Evolutionary conservation across 2,329 filamentous ascomycete genomes (phyloP), one percentile per base, ranked within the genome.

Genomic region (Zarea fungicola): DNA sequence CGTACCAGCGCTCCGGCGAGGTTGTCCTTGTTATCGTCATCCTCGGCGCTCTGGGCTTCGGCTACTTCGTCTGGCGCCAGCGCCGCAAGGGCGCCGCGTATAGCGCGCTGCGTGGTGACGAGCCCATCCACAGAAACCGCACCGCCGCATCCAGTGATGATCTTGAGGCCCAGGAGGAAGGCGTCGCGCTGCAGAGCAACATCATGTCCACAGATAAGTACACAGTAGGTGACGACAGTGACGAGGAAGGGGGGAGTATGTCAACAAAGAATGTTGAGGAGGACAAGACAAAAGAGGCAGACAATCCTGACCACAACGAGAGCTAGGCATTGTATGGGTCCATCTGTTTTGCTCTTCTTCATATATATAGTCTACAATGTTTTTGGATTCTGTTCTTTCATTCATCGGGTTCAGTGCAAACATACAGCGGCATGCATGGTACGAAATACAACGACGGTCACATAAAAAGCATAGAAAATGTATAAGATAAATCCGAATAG

Each of bases 1-100:
- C 91, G 0, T 96, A 96, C 67, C 86, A 85, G 62, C 85, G 87
- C 59, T 93, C 88, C 3, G 90, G 91, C 43, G 89, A 95, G 67
- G 80, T 91, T 6, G 89, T 90, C 2, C 77, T 96, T 3, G 81
- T 91, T 14, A 81, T 96, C 42, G 88, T 96, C 16, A 74, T 85
- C 44, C 80, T 93, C 51, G 84, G 83, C 1, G 88, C 87, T 1
- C 72, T 70, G 5, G 71, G 80, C 11, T 95, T 89, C 84, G 88
- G 84, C n/a, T 87, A 83, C 62, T 84, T 77, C 55, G 67, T 87
- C 59, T 86, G 81, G 80, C 75, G 74, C 51, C 75, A 81, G 50
- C 77, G 83, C 42, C 75, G 79, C 55, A 76, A 72, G 56, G 72
- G 73, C 28, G 63, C 69, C 6, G 74, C 75, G 2, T 85, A 85